Base-by-base conservation (phyloP, 1,284 basidiomycete species). In the Cryptococcus jaspeensis region DNA sequence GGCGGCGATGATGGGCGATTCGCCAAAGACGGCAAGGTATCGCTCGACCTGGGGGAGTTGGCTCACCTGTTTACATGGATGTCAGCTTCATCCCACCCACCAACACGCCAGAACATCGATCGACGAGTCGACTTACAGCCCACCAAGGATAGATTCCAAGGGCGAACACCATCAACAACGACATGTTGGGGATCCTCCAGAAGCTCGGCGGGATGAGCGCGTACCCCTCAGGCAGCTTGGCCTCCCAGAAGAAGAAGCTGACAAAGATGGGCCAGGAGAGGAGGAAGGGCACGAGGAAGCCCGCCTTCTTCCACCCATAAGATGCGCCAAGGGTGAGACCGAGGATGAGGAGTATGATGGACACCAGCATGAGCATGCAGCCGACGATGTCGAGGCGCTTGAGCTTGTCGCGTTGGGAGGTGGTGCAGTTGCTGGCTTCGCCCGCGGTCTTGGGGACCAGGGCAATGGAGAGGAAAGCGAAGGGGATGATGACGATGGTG, bases 271-370 rank as follows among this genome's bases (percentile, higher is more conserved):
- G 58, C 51, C 58, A 67, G 5, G 67, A 63, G 20, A 76, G 62
- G 15, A 78, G 60, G 64, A 77, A 72, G 11, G 75, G 75, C 0
- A 69, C 73, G 56, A 77, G 66, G 70, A 77, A 77, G 5, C 58
- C 51, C 2, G 73, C 61, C n/a, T 53, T 75, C 49, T 62, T 66
- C 60, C 62, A 77, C 5, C 71, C 75, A 59, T 71, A 64, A 1
- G 65, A 63, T 1, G 73, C 71, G 44, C 73, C 74, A 22, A 73
- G 62, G 12, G 75, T 77, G 7, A 77, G 64, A 42, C 70, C 70
- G 48, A 75, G 72, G 53, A 72, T 74, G 53, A 77, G 62, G 6
- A 75, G 65, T 50, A 74, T 61, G 51, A 74, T 68, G 7, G 64
- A 59, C n/a, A 62, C 22, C 37, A 74, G 64, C 64, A 74, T 74